These are phyloP conservation scores for Cucurbitaria berberidis DNA, from an alignment of 2,329 filamentous ascomycete genomes.

Conservation along the genomic window DNA sequence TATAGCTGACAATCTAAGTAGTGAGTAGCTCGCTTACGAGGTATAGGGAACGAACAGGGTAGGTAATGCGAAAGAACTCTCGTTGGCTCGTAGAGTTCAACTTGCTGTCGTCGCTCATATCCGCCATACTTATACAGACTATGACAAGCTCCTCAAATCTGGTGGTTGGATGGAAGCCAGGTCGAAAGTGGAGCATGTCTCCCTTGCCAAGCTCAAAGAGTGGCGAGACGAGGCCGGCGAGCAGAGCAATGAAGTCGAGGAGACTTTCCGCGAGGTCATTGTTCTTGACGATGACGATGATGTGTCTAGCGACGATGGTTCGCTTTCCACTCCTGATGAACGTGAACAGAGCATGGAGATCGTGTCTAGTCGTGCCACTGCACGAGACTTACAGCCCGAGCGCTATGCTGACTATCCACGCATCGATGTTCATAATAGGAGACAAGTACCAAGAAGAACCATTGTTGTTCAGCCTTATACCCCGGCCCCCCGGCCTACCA, in stretches of 20 bases:
- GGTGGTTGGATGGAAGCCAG: constrained; percentile 63
- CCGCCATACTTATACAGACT: constrained; percentile 67
- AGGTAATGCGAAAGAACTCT: constrained; percentile 61
- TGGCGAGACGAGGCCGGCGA: constrained; percentile 65
- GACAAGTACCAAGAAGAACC: constrained; percentile 28
- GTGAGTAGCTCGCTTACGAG: constrained; percentile 15
- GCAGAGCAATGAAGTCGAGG: constrained; percentile 62
- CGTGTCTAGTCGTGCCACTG: constrained; percentile 39
- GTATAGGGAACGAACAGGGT: constrained; percentile 61
- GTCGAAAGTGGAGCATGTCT: constrained; percentile 60
- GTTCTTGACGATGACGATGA: constrained; percentile 68
- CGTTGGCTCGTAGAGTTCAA: constrained; percentile 64
- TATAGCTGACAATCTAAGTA: constrained; percentile 30
- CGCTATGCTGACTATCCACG: constrained; percentile 20
- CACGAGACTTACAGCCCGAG: constrained; percentile 40
- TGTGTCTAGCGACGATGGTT: constrained; percentile 47
- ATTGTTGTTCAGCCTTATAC: constrained; percentile 28
- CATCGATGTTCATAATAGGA: constrained; percentile 17
- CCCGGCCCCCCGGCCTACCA: constrained; percentile 11
- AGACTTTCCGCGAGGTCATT: constrained; percentile 68
- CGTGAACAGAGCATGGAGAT: constrained; percentile 43
- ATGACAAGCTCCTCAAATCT: constrained; percentile 63
- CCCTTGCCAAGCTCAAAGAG: constrained; percentile 63
- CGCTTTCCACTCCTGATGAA: constrained; percentile 27
- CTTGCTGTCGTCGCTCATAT: constrained; percentile 68